Evolutionary conservation across 257 asterid genomes (phyloP).

Genomic region (Coffea eugenioides): DNA sequence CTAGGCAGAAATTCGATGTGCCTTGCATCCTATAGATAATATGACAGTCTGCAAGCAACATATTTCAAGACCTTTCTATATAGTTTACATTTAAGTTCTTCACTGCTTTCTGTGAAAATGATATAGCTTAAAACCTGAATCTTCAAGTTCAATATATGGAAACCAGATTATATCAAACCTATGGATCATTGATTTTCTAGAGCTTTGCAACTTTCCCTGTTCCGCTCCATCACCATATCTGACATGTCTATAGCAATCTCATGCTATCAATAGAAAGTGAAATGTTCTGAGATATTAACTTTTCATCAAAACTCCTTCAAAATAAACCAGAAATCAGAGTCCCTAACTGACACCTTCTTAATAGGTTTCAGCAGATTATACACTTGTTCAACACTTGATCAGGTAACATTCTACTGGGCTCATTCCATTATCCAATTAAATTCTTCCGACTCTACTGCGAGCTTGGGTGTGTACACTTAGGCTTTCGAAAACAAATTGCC

Average conservation of each 20-base stretch:
- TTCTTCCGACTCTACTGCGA: background rate
- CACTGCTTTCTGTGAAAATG: background rate
- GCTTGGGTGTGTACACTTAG: background rate
- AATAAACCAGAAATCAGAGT: background rate
- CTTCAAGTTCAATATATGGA: background rate
- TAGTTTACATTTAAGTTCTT: background rate
- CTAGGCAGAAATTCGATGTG: background rate
- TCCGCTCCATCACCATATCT: background rate
- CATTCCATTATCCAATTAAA: background rate
- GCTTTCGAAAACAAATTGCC: background rate
- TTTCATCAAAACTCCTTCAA: background rate
- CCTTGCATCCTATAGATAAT: background rate
- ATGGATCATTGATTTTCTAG: background rate
- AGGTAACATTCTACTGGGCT: background rate
- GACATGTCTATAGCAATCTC: background rate
- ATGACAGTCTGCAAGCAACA: background rate
- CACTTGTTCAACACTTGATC: background rate
- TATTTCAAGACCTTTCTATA: background rate
- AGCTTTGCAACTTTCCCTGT: background rate
- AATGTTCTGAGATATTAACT: background rate
- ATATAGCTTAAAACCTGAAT: background rate
- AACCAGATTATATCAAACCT: background rate
- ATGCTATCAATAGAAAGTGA: background rate
- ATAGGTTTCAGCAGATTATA: background rate
- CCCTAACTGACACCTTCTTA: background rate